Conservation (phyloP, 768 basidiomycete genomes). For the Leccinum rimulosum region DNA sequence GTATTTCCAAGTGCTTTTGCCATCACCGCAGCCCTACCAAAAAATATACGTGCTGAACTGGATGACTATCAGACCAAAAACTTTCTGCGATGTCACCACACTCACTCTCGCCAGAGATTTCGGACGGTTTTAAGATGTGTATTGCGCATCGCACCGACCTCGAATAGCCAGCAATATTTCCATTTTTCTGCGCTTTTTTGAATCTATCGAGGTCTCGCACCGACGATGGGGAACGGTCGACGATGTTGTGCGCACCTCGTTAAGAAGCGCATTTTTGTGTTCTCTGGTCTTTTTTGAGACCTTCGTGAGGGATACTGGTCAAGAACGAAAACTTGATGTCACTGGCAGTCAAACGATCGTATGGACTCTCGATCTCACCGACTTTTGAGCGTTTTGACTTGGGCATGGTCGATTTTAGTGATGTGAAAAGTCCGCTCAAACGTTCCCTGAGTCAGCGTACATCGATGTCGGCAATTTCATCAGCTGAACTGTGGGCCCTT, state of each 20-base stretch:
- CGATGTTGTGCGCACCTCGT: conserved; percentile 51
- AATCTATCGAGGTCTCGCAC: conserved; percentile 50
- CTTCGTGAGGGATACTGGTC: conserved; percentile 86
- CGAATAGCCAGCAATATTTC: conserved; percentile 94
- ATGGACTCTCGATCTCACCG: conserved; percentile 48
- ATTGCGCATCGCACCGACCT: conserved; percentile 95
- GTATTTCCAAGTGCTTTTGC: conserved; percentile 91
- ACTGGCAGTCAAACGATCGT: conserved; percentile 1
- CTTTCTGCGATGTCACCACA: not conserved
- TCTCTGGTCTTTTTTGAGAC: conserved; percentile 91
- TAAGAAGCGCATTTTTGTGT: conserved; percentile 82
- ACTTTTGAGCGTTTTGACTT: conserved; percentile 87
- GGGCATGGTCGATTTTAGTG: conserved; percentile 56
- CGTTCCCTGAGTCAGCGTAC: conserved; percentile 23
- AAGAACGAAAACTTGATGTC: conserved; percentile 15
- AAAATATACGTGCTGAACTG: conserved; percentile 80
- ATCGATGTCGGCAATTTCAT: conserved; percentile 36
- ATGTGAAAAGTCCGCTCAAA: conserved; percentile 48
- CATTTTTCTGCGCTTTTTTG: conserved; percentile 85
- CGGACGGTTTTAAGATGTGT: conserved; percentile 91
- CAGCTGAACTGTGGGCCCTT: conserved; percentile 62
- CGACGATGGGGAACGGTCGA: conserved; percentile 5
- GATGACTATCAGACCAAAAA: conserved; percentile 7
- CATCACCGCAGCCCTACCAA: conserved; percentile 87
- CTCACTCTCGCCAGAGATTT: conserved; percentile 89